Evolutionary conservation across 169 alveolate genomes (phyloP).

Genomic region (Theileria luwenshuni): DNA sequence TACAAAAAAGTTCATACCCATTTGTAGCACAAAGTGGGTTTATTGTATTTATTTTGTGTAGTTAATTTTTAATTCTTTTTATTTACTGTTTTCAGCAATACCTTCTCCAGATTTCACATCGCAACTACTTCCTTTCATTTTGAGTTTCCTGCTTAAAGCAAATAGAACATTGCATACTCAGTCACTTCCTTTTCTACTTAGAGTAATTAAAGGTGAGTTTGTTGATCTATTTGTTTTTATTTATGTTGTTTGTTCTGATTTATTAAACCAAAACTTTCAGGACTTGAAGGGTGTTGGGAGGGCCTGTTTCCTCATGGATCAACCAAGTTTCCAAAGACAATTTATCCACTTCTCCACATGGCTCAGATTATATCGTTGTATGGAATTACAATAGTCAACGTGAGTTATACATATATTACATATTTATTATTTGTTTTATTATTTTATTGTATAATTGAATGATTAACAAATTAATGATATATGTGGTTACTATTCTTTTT

Average conservation of each 20-base stretch:
- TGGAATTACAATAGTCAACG: conserved; percentile 53
- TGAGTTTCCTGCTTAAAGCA: conserved; percentile 10
- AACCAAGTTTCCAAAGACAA: conserved; percentile 14
- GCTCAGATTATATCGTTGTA: conserved; percentile 32
- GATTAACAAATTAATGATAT: background rate
- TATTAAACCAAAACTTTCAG: background rate
- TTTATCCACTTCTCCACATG: conserved; percentile 25
- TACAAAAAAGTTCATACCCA: conserved; percentile 25
- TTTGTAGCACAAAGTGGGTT: conserved; percentile 15
- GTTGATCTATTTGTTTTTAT: conserved; percentile 9
- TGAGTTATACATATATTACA: too few species aligned
- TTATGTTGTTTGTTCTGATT: conserved; percentile 21
- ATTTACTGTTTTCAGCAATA: conserved; percentile 23
- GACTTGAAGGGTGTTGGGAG: conserved; percentile 52
- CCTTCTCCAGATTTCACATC: background rate
- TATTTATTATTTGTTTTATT: too few species aligned
- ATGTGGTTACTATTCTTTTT: background rate
- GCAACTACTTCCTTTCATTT: conserved; percentile 18
- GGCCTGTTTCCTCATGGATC: conserved; percentile 52
- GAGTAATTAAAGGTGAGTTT: conserved; percentile 23
- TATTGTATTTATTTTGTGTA: background rate
- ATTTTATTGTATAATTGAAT: conserved; percentile 15
- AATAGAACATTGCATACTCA: conserved; percentile 12
- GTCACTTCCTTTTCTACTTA: conserved; percentile 27
- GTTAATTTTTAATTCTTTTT: too few species aligned